These are phyloP conservation scores for Colletotrichum sp. DNA, from an alignment of 2,329 filamentous ascomycete genomes.

Conservation along the genomic window DNA sequence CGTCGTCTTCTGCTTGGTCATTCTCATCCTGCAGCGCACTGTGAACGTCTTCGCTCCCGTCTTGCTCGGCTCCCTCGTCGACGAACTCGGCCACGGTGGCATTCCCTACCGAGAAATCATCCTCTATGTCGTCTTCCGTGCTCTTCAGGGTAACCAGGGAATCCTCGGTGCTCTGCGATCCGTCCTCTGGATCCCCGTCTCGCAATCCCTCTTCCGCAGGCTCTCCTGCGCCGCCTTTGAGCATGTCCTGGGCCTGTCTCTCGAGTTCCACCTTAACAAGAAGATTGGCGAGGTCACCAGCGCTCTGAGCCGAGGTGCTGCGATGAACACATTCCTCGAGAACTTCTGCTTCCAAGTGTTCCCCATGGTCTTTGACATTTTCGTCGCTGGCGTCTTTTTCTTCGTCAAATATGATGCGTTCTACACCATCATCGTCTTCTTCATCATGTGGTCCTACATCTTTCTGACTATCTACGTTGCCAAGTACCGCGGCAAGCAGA, in stretches of 20 bases:
- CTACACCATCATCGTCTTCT: conserved; percentile 51
- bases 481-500: conserved; percentile 45
- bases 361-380: conserved; percentile 54
- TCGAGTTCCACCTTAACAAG: conserved; percentile 57
- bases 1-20: conserved; percentile 42
- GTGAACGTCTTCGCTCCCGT: conserved; percentile 48
- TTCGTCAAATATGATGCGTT: conserved; percentile 50
- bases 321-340: conserved; percentile 54
- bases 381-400: conserved; percentile 51
- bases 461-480: conserved; percentile 56
- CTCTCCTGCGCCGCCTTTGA: conserved; percentile 50
- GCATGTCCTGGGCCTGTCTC: conserved; percentile 48
- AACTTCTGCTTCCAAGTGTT: conserved; percentile 52
- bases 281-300: conserved; percentile 56
- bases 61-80: conserved; percentile 45
- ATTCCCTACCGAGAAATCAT: conserved; percentile 46
- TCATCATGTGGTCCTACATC: conserved; percentile 54
- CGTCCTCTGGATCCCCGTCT: conserved; percentile 52
- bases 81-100: conserved; percentile 40
- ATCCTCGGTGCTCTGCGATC: conserved; percentile 43
- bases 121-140: conserved; percentile 47
- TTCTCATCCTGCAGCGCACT: conserved; percentile 45
- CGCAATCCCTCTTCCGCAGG: conserved; percentile 45
- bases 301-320: conserved; percentile 49
- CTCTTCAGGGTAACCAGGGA: conserved; percentile 50